Evolutionary conservation across 75 land plant species (phyloP).

Genomic region (Selaginella tamariscina): DNA sequence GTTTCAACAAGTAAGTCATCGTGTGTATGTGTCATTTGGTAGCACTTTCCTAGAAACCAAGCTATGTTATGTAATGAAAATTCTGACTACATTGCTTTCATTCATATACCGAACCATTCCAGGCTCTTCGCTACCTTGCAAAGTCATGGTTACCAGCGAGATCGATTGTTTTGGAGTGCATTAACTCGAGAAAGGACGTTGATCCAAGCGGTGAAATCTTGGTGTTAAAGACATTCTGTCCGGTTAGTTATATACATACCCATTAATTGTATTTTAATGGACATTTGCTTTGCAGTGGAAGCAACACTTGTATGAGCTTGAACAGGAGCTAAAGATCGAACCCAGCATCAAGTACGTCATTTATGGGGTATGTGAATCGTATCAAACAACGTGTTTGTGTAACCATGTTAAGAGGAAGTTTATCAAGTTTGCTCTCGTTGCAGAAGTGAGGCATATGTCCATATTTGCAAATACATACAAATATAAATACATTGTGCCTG

Average conservation of each 20-base stretch:
- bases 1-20: conserved; percentile 71
- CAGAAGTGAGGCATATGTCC: too few species aligned
- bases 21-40: too few species aligned
- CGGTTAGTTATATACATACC: conserved; percentile 44
- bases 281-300: conserved; percentile 62
- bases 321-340: conserved; percentile 68
- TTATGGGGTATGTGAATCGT: conserved; percentile 65
- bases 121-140: conserved; percentile 55
- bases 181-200: conserved; percentile 37
- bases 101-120: conserved; percentile 7
- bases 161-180: conserved; percentile 55
- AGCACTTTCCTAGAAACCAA: too few species aligned
- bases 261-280: neutral
- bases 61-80: conserved; percentile 5
- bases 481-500: too few species aligned
- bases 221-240: conserved; percentile 60
- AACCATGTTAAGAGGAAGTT: too few species aligned
- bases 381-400: too few species aligned
- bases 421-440: too few species aligned
- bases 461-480: too few species aligned
- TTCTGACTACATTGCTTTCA: neutral
- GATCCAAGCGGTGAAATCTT: conserved; percentile 82
- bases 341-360: conserved; percentile 78
- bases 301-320: conserved; percentile 85
- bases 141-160: conserved; percentile 92